phyloP scores from a whole-genome alignment of 495 filamentous ascomycete species.

The Aspergillus diversus region DNA sequence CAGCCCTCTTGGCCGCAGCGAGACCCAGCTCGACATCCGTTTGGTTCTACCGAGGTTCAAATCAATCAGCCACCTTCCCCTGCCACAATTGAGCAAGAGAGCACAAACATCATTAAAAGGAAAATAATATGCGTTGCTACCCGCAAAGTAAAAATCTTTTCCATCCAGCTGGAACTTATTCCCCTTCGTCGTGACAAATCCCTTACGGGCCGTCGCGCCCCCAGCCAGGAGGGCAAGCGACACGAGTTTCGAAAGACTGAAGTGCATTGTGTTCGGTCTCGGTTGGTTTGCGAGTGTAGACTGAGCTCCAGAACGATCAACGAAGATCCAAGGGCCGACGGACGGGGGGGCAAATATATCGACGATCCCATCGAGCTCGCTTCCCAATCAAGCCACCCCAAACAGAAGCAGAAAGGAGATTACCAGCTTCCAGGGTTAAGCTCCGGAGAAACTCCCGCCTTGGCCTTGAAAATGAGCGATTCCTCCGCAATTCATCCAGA shows the following conservation, averaged over 20 bases:
- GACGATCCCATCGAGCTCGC: not conserved
- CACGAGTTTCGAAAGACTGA: constrained; percentile 8
- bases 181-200: constrained; percentile 22
- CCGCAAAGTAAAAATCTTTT: constrained; percentile 51
- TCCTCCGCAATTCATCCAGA: constrained; percentile 6
- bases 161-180: constrained; percentile 25
- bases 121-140: constrained; percentile 72
- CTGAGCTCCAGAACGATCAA: not conserved
- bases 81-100: not conserved
- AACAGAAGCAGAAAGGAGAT: not conserved
- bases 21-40: constrained; percentile 58
- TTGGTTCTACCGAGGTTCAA: constrained; percentile 16
- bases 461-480: constrained; percentile 14
- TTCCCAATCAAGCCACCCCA: not conserved
- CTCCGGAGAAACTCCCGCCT: constrained; percentile 17
- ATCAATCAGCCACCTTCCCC: not conserved
- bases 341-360: constrained; percentile 1
- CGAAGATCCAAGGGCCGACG: not conserved
- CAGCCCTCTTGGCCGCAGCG: constrained; percentile 46
- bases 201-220: constrained; percentile 1
- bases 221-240: constrained; percentile 13
- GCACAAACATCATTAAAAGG: constrained; percentile 50
- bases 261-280: not conserved
- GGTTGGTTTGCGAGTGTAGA: not conserved
- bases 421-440: not conserved